These are phyloP conservation scores for Phellinidium pouzarii DNA, from an alignment of 1,284 basidiomycete genomes.

Conservation along the genomic window DNA sequence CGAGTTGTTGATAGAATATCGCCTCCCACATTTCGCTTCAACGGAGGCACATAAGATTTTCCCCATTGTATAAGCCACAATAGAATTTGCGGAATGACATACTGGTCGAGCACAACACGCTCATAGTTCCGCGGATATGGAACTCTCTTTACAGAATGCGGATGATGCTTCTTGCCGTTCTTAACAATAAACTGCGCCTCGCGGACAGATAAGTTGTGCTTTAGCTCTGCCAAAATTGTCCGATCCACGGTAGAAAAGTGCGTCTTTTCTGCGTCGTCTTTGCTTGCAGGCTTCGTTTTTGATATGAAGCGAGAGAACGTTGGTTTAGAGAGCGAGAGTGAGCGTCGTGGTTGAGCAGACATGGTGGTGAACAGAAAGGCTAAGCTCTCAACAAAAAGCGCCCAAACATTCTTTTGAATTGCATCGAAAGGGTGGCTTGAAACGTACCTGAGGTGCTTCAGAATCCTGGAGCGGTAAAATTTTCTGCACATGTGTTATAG, in stretches of 20 bases:
- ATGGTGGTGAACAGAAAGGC: neutral
- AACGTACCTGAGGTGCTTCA: constrained; percentile 1
- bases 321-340: neutral
- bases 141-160: constrained; percentile 40
- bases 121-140: constrained; percentile 65
- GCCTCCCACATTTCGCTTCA: constrained; percentile 64
- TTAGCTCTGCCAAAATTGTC: constrained; percentile 9
- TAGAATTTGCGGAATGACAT: constrained; percentile 29
- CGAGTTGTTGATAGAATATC: constrained; percentile 44
- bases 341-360: neutral
- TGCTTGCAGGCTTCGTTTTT: neutral
- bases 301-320: neutral
- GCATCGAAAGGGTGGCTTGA: neutral
- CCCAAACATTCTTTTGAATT: neutral
- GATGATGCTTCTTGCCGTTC: constrained; percentile 47
- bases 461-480: neutral
- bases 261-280: neutral
- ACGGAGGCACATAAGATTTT: too few relatives aligned
- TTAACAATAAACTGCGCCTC: constrained; percentile 16
- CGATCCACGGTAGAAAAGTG: constrained; percentile 8
- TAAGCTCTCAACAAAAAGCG: too few relatives aligned
- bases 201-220: constrained; percentile 3
- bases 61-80: neutral
- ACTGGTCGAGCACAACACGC: constrained; percentile 55
- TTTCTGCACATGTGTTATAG: neutral